Conservation (phyloP, 139 green algal species). For the Tetradesmus obliquus region DNA sequence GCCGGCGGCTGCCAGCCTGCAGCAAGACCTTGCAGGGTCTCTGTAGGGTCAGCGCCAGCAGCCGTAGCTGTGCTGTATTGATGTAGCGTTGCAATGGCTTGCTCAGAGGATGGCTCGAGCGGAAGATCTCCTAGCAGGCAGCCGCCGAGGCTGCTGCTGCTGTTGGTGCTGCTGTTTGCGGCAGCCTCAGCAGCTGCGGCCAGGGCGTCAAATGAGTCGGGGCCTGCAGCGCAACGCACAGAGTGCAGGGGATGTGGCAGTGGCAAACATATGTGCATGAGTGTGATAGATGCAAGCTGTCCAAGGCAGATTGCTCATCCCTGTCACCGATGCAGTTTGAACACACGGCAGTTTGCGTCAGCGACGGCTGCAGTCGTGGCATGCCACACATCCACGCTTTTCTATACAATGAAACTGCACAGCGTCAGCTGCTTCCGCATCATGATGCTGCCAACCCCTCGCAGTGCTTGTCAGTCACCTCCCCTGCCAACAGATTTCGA, state of each 20-base stretch:
- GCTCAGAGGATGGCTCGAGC: neutral
- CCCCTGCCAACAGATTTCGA: no score
- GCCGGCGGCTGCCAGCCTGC: neutral
- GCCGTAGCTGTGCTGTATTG: conserved; percentile 31
- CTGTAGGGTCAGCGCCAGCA: neutral
- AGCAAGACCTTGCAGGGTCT: neutral
- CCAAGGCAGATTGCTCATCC: no score
- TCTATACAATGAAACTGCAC: no score
- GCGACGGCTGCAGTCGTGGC: no score
- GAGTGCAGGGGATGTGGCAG: neutral
- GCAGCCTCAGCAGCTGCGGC: neutral
- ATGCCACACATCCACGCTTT: no score
- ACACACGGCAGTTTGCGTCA: no score
- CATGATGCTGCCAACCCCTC: no score
- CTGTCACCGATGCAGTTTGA: no score
- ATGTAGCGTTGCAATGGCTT: neutral
- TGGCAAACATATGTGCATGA: no score
- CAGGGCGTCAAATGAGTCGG: neutral
- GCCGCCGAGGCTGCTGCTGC: conserved; percentile 11
- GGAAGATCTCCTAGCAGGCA: conserved; percentile 6
- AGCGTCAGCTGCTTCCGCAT: no score
- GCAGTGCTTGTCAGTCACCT: no score
- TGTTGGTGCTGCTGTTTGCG: neutral
- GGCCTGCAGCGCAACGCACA: neutral
- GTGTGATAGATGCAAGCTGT: no score